These are phyloP conservation scores for Pleomassaria siparia DNA, from an alignment of 2,329 filamentous ascomycete genomes.

Conservation along the genomic window DNA sequence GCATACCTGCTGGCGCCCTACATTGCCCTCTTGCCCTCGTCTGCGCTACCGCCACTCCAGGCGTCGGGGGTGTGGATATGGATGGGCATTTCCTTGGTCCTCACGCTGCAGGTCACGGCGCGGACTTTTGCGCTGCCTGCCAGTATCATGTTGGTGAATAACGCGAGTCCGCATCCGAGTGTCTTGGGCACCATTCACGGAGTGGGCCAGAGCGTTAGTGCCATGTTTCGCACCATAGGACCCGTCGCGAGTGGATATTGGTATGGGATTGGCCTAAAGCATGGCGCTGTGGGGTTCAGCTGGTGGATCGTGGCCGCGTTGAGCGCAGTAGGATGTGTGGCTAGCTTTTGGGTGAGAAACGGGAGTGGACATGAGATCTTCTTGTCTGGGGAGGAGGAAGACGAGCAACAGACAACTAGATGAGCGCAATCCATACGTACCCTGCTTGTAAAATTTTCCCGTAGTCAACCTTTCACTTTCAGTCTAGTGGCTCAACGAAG, in stretches of 20 bases:
- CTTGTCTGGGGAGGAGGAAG: neutral
- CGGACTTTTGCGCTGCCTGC: constrained; percentile 68
- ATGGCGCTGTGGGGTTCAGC: constrained; percentile 57
- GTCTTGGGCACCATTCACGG: constrained; percentile 62
- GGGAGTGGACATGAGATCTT: constrained; percentile 38
- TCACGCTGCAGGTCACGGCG: constrained; percentile 70
- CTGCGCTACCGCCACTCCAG: constrained; percentile 50
- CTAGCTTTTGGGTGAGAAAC: constrained; percentile 63
- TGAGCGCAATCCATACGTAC: neutral
- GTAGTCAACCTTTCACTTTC: neutral
- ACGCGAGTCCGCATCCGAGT: constrained; percentile 57
- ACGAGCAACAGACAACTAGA: neutral
- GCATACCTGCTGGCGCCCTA: constrained; percentile 71
- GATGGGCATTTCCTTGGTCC: constrained; percentile 64
- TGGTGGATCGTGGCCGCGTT: constrained; percentile 61
- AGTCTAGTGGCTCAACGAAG: neutral
- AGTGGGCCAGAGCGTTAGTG: constrained; percentile 58
- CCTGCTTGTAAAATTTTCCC: too few species aligned
- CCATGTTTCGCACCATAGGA: constrained; percentile 57
- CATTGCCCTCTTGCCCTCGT: constrained; percentile 66
- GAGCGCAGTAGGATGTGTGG: constrained; percentile 43
- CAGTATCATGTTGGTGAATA: constrained; percentile 60
- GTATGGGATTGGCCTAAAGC: constrained; percentile 55
- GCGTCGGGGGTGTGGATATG: constrained; percentile 61
- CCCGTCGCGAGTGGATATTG: constrained; percentile 58